A percentile compares a stretch with the other conserved stretches of the same genome.
Evolutionary conservation across 2,329 filamentous ascomycete species (phyloP).

Genomic region (Neofusicoccum umdonicola): DNA sequence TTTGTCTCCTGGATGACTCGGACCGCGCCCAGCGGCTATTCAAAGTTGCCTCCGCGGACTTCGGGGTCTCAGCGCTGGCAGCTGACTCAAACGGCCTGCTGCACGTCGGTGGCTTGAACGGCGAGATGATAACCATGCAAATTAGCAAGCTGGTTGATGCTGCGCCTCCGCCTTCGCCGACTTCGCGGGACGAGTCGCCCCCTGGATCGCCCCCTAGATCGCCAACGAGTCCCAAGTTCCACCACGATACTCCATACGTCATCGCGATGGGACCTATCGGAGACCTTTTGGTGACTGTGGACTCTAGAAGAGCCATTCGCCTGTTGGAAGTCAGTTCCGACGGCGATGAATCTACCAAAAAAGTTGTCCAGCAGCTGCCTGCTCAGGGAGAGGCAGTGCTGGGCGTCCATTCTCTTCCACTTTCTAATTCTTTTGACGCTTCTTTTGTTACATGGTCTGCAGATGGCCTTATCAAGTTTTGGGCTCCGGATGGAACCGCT

Average conservation of each 20-base stretch:
- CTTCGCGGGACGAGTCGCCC: constrained; percentile 33
- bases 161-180: constrained; percentile 36
- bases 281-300: constrained; percentile 55
- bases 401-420: constrained; percentile 67
- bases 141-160: constrained; percentile 34
- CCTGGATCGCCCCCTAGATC: constrained; percentile 21
- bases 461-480: constrained; percentile 77
- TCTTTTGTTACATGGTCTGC: constrained; percentile 88
- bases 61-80: constrained; percentile 66
- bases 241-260: constrained; percentile 30
- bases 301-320: constrained; percentile 72
- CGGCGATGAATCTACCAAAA: constrained; percentile 30
- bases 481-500: constrained; percentile 71
- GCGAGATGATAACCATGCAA: constrained; percentile 50
- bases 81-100: constrained; percentile 57
- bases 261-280: constrained; percentile 38
- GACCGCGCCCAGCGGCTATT: constrained; percentile 69
- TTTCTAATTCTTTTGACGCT: constrained; percentile 60
- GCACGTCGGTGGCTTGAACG: constrained; percentile 68
- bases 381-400: constrained; percentile 61
- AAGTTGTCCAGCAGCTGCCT: constrained; percentile 45
- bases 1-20: constrained; percentile 83
- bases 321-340: constrained; percentile 49
- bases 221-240: constrained; percentile 12
- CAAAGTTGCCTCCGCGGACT: constrained; percentile 64